These are phyloP conservation scores for Scedosporium boydii DNA, from an alignment of 2,329 filamentous ascomycete genomes.

Conservation along the genomic window DNA sequence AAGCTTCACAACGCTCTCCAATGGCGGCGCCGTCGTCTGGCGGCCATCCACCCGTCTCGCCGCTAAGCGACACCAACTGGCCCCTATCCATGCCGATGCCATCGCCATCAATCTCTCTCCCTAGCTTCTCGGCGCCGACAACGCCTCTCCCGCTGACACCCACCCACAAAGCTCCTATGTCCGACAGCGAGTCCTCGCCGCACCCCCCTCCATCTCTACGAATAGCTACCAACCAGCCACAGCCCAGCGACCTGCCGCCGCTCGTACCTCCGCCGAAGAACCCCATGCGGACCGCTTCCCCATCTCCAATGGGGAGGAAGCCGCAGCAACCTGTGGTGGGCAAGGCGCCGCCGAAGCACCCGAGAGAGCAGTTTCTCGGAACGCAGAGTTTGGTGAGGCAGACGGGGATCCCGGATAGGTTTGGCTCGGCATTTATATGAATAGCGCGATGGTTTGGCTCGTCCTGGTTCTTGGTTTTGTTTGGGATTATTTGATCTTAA, in stretches of 20 bases:
- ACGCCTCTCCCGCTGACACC: neutral
- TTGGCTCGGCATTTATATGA: neutral
- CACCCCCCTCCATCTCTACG: neutral
- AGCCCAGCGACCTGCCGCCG: neutral
- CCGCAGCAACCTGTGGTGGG: neutral
- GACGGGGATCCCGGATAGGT: neutral
- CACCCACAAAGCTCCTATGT: neutral
- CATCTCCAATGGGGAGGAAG: neutral
- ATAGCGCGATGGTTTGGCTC: neutral
- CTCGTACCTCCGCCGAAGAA: neutral
- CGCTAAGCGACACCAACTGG: constrained; percentile 2
- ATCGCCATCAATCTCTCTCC: neutral
- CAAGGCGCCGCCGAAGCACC: neutral
- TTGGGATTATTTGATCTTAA: neutral
- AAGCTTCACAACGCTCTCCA: neutral
- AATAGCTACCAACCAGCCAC: too few species aligned
- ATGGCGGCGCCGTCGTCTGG: neutral
- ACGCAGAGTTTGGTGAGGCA: neutral
- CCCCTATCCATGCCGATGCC: neutral
- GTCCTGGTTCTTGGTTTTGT: neutral
- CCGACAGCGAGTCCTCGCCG: neutral
- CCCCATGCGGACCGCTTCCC: neutral
- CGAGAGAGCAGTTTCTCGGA: neutral
- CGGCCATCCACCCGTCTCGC: neutral
- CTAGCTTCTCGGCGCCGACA: neutral